phyloP scores from a whole-genome alignment of 2,329 filamentous ascomycete species.

The Xylaria sp. region DNA sequence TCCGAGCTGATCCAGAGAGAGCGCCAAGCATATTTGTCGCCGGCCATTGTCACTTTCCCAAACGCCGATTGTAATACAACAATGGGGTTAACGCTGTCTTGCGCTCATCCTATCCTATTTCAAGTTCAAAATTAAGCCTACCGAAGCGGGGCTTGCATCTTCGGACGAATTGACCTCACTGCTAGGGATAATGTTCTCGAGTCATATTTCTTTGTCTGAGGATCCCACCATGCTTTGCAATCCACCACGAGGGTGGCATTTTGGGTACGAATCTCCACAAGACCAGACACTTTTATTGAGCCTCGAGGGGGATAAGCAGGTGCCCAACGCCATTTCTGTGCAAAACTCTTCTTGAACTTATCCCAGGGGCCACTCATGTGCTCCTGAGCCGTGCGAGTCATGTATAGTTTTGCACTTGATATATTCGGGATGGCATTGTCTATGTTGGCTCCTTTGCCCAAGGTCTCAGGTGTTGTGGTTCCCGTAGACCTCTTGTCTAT shows the following conservation, averaged over 20 bases:
- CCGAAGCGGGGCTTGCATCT: conserved; percentile 34
- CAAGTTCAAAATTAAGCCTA: conserved; percentile 21
- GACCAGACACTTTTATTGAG: conserved; percentile 62
- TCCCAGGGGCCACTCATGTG: conserved; percentile 48
- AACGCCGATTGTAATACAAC: conserved; percentile 32
- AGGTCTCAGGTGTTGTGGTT: conserved; percentile 37
- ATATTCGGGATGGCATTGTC: conserved; percentile 34
- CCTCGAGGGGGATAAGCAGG: conserved; percentile 60
- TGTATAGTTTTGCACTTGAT: conserved; percentile 46
- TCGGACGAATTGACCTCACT: conserved; percentile 35
- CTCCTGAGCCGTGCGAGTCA: conserved; percentile 42
- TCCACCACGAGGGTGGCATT: conserved; percentile 61
- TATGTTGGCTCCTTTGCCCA: conserved; percentile 31
- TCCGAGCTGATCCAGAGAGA: conserved; percentile 4
- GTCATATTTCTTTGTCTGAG: conserved; percentile 61
- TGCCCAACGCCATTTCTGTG: conserved; percentile 59
- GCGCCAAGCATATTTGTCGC: conserved; percentile 22
- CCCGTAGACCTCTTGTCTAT: conserved; percentile 37
- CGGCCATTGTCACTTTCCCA: conserved; percentile 13
- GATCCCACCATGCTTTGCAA: conserved; percentile 65
- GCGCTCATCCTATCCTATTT: conserved; percentile 13
- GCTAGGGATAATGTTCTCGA: conserved; percentile 26
- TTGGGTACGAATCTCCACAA: conserved; percentile 63
- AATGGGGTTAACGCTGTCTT: conserved; percentile 18
- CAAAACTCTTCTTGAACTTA: conserved; percentile 51